These are phyloP conservation scores for Pseudogymnoascus sp. DNA, from an alignment of 2,329 filamentous ascomycete genomes.

Conservation along the genomic window DNA sequence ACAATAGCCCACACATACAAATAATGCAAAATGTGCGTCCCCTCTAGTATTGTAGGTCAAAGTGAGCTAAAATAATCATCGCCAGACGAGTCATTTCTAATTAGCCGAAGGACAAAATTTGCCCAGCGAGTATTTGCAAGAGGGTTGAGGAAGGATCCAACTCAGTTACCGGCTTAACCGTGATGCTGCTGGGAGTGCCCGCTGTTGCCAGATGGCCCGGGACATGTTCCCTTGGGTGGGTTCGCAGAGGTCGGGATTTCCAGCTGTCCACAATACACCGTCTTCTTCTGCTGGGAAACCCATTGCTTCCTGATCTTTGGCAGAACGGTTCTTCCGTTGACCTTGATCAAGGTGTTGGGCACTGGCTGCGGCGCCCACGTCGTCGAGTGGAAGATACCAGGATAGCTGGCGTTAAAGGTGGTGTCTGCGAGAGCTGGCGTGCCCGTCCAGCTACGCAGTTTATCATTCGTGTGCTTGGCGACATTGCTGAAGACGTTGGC, in stretches of 20 bases:
- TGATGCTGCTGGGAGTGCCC: neutral
- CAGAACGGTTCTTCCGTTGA: conserved; percentile 27
- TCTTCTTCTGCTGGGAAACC: conserved; percentile 21
- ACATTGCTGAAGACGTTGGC: conserved; percentile 62
- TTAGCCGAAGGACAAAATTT: neutral
- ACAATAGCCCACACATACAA: neutral
- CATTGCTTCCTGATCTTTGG: conserved; percentile 25
- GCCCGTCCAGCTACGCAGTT: conserved; percentile 24
- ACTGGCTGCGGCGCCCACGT: conserved; percentile 29
- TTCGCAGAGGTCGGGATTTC: neutral
- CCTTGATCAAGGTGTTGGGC: conserved; percentile 25
- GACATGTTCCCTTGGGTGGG: neutral
- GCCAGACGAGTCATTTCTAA: neutral
- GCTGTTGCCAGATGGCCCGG: neutral
- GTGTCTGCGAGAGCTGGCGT: conserved; percentile 27
- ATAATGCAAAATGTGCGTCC: neutral
- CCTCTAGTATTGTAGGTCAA: conserved; percentile 24
- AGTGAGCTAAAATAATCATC: conserved; percentile 21
- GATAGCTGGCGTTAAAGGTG: conserved; percentile 40
- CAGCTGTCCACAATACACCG: conserved; percentile 12
- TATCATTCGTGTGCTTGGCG: conserved; percentile 53
- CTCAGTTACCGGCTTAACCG: neutral
- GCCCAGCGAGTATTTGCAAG: neutral
- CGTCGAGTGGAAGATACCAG: conserved; percentile 32
- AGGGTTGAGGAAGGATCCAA: neutral